phyloP scores from a whole-genome alignment of 345 rosid species.

The Eucalyptus cloeziana region DNA sequence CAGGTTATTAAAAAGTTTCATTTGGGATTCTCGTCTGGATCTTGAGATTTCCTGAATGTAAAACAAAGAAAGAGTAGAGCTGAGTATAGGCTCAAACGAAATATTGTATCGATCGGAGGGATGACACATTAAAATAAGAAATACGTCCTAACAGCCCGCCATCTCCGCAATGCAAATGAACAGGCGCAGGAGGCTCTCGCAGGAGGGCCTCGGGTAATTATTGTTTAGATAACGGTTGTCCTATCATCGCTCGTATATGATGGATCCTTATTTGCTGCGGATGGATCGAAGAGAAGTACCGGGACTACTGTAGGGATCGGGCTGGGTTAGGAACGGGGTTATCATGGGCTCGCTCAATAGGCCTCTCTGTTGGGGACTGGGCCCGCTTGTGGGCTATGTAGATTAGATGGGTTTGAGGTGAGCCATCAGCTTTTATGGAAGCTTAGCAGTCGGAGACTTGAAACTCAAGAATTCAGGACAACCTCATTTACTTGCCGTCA shows the following conservation, averaged over 20 bases:
- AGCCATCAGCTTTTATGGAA: not conserved
- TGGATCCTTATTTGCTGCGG: not conserved
- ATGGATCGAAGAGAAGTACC: not conserved
- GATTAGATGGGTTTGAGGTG: not conserved
- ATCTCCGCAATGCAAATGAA: no score
- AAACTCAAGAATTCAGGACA: not conserved
- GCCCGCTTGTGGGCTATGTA: not conserved
- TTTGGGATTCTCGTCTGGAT: accelerated
- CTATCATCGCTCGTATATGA: not conserved
- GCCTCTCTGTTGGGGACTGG: not conserved
- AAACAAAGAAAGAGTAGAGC: no score
- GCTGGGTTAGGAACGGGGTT: not conserved
- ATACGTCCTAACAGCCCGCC: no score
- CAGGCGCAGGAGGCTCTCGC: no score
- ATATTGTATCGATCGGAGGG: no score
- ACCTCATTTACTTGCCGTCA: not conserved
- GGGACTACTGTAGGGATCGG: not conserved
- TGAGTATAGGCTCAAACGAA: no score
- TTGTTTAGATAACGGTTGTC: not conserved
- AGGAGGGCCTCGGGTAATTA: not conserved
- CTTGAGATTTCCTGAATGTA: no score
- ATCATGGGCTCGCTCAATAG: not conserved
- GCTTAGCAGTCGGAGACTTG: not conserved
- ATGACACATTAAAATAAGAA: no score
- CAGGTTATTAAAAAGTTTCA: accelerated